Evolutionary conservation across 345 rosid genomes (phyloP).

Genomic region (Camelina sativa): DNA sequence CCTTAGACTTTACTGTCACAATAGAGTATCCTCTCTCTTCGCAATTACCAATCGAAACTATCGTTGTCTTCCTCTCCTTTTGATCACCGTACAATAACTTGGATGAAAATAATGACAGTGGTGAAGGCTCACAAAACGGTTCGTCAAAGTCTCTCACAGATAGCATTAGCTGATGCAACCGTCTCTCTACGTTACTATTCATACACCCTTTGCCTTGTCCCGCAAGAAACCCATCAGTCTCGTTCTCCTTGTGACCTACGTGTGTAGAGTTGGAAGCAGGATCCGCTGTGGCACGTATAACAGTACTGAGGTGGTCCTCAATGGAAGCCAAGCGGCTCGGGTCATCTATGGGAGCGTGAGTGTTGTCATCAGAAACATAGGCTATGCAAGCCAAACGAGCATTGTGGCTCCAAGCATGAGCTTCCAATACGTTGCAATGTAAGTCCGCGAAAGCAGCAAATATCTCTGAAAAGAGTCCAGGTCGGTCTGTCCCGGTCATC

Average conservation of each 20-base stretch:
- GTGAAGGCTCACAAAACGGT: slow-evolving; percentile 40
- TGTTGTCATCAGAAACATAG: slow-evolving; percentile 58
- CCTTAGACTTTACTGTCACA: slow-evolving; percentile 65
- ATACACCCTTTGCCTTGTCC: slow-evolving; percentile 50
- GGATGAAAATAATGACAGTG: slow-evolving; percentile 31
- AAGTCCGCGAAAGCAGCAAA: slow-evolving; percentile 66
- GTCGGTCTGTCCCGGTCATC: slow-evolving; percentile 67
- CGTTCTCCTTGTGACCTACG: slow-evolving; percentile 50
- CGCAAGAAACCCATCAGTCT: slow-evolving; percentile 46
- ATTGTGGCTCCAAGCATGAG: slow-evolving; percentile 88
- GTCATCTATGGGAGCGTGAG: slow-evolving; percentile 59
- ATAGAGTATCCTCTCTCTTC: slow-evolving; percentile 70
- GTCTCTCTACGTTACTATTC: slow-evolving; percentile 60
- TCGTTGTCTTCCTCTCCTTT: slow-evolving; percentile 40
- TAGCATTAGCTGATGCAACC: slow-evolving; percentile 75
- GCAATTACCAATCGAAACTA: slow-evolving; percentile 62
- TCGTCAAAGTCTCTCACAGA: slow-evolving; percentile 69
- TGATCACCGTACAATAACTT: slow-evolving; percentile 36
- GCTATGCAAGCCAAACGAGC: slow-evolving; percentile 68
- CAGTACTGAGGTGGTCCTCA: slow-evolving; percentile 63
- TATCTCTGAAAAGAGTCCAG: slow-evolving; percentile 82
- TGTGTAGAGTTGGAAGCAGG: slow-evolving; percentile 39
- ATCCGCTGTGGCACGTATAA: slow-evolving; percentile 52
- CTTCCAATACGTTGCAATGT: slow-evolving; percentile 67
- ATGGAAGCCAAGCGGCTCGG: slow-evolving; percentile 63